Percentiles rank a stretch among this genome's conserved stretches.
Conservation (phyloP, 805 yeast genomes). For the Nakazawaea holstii region DNA sequence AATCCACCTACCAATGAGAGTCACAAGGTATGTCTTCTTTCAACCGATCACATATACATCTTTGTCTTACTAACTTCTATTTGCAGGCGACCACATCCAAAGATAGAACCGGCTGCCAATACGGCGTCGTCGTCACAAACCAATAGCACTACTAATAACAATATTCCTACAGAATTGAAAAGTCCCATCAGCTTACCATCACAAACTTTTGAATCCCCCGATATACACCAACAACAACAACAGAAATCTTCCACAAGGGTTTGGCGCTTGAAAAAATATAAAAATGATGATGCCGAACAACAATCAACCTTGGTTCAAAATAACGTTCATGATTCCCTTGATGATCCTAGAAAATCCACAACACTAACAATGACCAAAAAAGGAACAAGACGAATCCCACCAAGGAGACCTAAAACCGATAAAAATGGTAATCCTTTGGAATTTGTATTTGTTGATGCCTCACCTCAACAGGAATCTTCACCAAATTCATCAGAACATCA, state of each 20-base stretch:
- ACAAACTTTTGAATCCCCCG: background rate
- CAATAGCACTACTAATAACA: background rate
- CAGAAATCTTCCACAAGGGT: slow-evolving; percentile 12
- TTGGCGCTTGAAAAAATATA: slow-evolving; percentile 26
- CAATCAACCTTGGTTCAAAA: slow-evolving; percentile 25
- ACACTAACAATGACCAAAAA: background rate
- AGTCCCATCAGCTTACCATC: slow-evolving; percentile 4
- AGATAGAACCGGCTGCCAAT: background rate
- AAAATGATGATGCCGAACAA: slow-evolving; percentile 25
- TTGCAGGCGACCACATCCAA: background rate
- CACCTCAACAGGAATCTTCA: background rate
- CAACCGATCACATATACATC: background rate
- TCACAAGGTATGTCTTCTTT: slow-evolving; percentile 2
- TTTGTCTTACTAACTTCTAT: background rate
- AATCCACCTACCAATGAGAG: slow-evolving; percentile 32
- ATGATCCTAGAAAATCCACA: background rate
- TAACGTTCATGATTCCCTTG: slow-evolving; percentile 13
- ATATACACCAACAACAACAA: background rate
- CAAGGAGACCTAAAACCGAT: slow-evolving; percentile 23
- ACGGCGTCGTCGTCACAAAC: background rate
- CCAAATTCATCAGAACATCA: background rate
- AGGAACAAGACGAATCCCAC: slow-evolving; percentile 16
- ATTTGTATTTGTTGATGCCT: slow-evolving; percentile 26
- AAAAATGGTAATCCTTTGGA: slow-evolving; percentile 26
- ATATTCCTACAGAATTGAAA: background rate